These are phyloP conservation scores for Lathyrus oleraceus DNA, from an alignment of 306 rosid genomes.

Conservation along the genomic window DNA sequence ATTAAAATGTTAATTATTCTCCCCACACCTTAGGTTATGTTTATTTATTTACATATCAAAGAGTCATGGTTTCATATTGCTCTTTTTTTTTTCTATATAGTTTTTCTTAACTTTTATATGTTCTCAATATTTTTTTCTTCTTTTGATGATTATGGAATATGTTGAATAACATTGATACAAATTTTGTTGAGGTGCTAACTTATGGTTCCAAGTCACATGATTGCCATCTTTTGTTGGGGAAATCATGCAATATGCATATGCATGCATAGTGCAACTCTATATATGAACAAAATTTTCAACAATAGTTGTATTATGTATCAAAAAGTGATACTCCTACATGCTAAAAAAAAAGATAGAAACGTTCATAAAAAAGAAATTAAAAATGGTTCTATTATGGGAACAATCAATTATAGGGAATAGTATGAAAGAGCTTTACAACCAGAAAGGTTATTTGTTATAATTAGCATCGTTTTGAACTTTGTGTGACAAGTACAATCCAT, in stretches of 20 bases:
- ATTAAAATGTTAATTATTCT: conserved; percentile 43
- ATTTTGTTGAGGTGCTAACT: conserved; percentile 7
- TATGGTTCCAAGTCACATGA: conserved; percentile 43
- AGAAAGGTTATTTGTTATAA: conserved; percentile 7
- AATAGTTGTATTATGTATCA: background rate
- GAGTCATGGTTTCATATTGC: conserved; percentile 38
- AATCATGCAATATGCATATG: conserved; percentile 33
- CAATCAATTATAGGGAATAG: background rate
- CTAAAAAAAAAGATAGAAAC: background rate
- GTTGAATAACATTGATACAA: conserved; percentile 44
- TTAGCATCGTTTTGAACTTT: conserved; percentile 6
- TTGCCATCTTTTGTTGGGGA: conserved; percentile 29
- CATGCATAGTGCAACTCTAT: conserved; percentile 27
- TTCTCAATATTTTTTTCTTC: conserved; percentile 43
- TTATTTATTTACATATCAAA: conserved; percentile 12
- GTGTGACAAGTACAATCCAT: conserved; percentile 10
- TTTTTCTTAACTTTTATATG: conserved; percentile 20
- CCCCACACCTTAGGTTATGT: conserved; percentile 27
- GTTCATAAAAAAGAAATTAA: background rate
- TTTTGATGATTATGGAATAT: conserved; percentile 62
- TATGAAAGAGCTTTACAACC: background rate
- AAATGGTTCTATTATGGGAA: too few relatives aligned
- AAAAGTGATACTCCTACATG: background rate
- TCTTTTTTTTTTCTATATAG: conserved; percentile 26
- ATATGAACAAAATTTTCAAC: conserved; percentile 11